Base-by-base conservation (phyloP, 2,329 filamentous ascomycete species). In the Colletotrichum neosansevieriae region DNA sequence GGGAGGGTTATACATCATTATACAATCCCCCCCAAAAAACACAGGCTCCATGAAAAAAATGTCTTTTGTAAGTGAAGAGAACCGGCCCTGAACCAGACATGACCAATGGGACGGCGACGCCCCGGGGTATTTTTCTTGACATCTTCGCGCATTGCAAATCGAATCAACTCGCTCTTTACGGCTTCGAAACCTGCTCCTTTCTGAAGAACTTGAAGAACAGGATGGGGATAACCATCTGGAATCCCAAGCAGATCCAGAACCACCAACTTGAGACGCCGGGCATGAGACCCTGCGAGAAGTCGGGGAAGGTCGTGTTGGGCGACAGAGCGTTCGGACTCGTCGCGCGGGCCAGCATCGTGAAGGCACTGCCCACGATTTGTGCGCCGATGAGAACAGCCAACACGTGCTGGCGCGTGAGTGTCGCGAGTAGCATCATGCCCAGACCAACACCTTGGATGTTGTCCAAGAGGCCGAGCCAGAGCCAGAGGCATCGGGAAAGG, bases 381-480 rank as follows among this genome's bases (percentile, higher is more conserved):
- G 88, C 88, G 1, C 80, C 82, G 44, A 90, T 82, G 21, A 91
- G 79, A 0, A 88, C 87, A 71, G 88, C 89, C 61, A 86, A 83
- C 64, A 91, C 88, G 73, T 92, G 89, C 75, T 90, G 84, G 19
- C 89, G 81, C 1, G 89, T 91, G 71, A 90, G 77, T 0, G 89
- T 91, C 74, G 90, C 88, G 47, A 91, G 77, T 4, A 92, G 80
- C 58, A 91, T 87, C 88, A 91, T 91, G 61, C 89, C 89, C 62
- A 91, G 86, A 2, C 89, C 89, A 2, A 91, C 85, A 44, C 88
- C 88, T 75, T 92, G 89, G 6, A 91, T 78, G 10, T 87, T 83
- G 72, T 92, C 89, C 10, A 91, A 80, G 4, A 91, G 83, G 45
- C 89, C 89, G 0, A 92, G 84, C 89, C 89, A 92, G 11, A 69